Conservation (phyloP, 1,284 basidiomycete genomes). For the Amylostereum areolatum region DNA sequence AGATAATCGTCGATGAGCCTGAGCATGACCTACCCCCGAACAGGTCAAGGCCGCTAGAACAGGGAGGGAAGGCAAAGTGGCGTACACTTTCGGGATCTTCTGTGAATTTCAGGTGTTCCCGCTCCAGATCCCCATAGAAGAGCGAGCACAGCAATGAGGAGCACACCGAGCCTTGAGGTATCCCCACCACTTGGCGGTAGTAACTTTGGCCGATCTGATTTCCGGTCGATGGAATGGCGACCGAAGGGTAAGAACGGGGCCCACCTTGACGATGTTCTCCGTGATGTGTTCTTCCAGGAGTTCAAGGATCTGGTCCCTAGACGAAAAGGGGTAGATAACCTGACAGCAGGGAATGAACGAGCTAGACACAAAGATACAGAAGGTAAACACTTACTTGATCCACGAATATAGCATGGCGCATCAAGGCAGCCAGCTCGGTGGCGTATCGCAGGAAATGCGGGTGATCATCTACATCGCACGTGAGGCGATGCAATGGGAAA, state of each 20-base stretch:
- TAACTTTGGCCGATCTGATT: constrained; percentile 68
- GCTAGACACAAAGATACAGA: not conserved
- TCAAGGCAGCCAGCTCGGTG: constrained; percentile 49
- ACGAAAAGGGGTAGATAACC: constrained; percentile 58
- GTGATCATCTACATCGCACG: constrained; percentile 48
- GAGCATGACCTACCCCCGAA: constrained; percentile 57
- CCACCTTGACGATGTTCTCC: constrained; percentile 85
- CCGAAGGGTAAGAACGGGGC: constrained; percentile 7
- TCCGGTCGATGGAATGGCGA: not conserved
- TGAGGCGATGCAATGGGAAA: no score
- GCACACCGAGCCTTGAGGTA: constrained; percentile 92
- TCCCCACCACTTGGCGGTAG: constrained; percentile 85
- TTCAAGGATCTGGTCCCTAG: constrained; percentile 57
- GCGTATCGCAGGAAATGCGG: constrained; percentile 71
- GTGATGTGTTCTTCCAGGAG: constrained; percentile 87
- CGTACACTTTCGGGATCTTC: constrained; percentile 59
- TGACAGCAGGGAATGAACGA: constrained; percentile 4
- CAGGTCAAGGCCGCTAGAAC: not conserved
- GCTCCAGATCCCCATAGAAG: constrained; percentile 91
- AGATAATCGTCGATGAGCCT: constrained; percentile 94
- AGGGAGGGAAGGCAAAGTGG: not conserved
- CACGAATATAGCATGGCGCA: constrained; percentile 80
- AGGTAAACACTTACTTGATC: constrained; percentile 56
- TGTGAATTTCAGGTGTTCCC: constrained; percentile 51
- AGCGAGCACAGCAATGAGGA: constrained; percentile 88